Evolutionary conservation across 768 basidiomycete genomes (phyloP).

Genomic region (Nevesoporus exiguus): DNA sequence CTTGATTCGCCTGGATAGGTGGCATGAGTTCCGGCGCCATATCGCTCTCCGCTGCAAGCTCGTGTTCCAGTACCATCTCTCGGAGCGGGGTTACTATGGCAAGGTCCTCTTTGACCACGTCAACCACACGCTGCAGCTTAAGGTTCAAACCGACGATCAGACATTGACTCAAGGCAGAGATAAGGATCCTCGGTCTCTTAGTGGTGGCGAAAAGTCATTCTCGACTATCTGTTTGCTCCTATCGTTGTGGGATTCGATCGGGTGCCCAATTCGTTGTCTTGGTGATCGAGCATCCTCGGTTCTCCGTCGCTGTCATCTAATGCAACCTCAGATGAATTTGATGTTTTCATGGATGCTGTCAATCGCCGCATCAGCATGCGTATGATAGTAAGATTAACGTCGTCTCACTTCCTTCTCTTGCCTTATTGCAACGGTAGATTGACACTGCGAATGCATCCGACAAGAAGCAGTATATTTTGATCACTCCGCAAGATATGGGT

Average conservation of each 20-base stretch:
- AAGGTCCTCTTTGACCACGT: conserved; percentile 85
- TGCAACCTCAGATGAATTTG: conserved; percentile 76
- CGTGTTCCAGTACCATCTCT: conserved; percentile 78
- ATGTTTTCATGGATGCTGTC: conserved; percentile 96
- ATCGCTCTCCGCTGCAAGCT: conserved; percentile 86
- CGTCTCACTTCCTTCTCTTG: neutral
- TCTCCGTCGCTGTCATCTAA: conserved; percentile 7
- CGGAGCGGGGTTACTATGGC: conserved; percentile 84
- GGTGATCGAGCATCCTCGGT: conserved; percentile 41
- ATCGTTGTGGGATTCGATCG: conserved; percentile 95
- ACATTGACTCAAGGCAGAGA: conserved; percentile 61
- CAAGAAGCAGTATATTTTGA: conserved; percentile 90
- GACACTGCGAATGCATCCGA: conserved; percentile 85
- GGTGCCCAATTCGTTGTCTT: conserved; percentile 90
- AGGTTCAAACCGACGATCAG: conserved; percentile 84
- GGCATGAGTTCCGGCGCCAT: conserved; percentile 86
- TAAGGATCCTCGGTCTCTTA: conserved; percentile 82
- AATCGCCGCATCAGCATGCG: conserved; percentile 91
- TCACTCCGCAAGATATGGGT: conserved; percentile 93
- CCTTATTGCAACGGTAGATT: conserved; percentile 47
- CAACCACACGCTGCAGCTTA: conserved; percentile 58
- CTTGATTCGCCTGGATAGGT: conserved; percentile 59
- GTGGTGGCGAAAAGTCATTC: conserved; percentile 96
- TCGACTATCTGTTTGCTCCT: conserved; percentile 91
- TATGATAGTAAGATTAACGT: conserved; percentile 69